Percentiles rank a stretch among this genome's conserved stretches.
These are phyloP conservation scores for Exophiala spinifera DNA, from an alignment of 2,329 filamentous ascomycete species.

Conservation along the genomic window DNA sequence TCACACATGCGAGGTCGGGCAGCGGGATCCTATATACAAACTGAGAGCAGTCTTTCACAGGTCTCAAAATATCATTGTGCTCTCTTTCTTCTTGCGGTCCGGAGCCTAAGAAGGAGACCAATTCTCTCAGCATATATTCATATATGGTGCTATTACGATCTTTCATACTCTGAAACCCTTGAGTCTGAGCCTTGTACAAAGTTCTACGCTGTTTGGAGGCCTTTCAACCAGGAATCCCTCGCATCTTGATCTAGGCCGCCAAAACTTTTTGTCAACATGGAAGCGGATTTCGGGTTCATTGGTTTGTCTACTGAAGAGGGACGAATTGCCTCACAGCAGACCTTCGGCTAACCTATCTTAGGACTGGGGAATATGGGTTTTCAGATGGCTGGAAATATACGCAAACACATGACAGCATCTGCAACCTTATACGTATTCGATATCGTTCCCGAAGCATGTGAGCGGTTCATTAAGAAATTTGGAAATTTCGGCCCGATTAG, in stretches of 20 bases:
- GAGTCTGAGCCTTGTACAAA: too few species aligned
- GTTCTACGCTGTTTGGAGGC: too few species aligned
- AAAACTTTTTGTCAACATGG: neutral
- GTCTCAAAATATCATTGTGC: too few species aligned
- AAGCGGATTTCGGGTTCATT: neutral
- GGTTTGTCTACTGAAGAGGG: neutral
- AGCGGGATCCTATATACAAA: too few species aligned
- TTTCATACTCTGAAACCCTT: too few species aligned
- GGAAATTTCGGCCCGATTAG: slow-evolving; percentile 3
- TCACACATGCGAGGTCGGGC: too few species aligned
- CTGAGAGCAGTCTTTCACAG: too few species aligned
- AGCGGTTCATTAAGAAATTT: neutral
- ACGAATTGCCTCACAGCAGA: neutral
- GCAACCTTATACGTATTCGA: slow-evolving; percentile 6
- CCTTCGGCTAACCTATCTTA: neutral
- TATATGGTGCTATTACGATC: too few species aligned
- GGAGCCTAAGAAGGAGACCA: too few species aligned
- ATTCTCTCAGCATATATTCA: too few species aligned
- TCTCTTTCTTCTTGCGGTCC: too few species aligned
- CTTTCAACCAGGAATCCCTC: too few species aligned
- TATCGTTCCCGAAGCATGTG: neutral
- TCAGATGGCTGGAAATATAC: slow-evolving; percentile 8
- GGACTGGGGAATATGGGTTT: slow-evolving; percentile 8
- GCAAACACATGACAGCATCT: slow-evolving; percentile 4
- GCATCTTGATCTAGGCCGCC: neutral